Percentiles rank a stretch among this genome's conserved stretches.
Evolutionary conservation across 352 stramenopile genomes (phyloP).

Genomic region (Globisporangium megalacanthum): DNA sequence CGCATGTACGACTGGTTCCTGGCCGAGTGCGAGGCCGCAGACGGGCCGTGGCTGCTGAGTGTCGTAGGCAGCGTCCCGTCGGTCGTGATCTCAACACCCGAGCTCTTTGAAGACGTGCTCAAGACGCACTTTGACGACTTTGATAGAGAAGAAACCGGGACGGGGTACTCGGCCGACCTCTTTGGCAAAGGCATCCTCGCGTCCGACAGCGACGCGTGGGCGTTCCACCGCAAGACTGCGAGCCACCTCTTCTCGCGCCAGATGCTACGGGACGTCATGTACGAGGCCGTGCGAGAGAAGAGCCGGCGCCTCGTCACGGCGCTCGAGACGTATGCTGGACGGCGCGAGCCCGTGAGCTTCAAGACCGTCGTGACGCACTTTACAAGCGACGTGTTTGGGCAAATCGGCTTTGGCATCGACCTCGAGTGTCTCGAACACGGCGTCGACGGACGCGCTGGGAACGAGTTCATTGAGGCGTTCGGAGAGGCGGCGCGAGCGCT

Average conservation of each 20-base stretch:
- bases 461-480: conserved; percentile 23
- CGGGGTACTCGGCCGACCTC: conserved; percentile 36
- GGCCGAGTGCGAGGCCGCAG: conserved; percentile 35
- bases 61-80: conserved; percentile 27
- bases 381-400: conserved; percentile 51
- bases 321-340: conserved; percentile 16
- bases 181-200: conserved; percentile 78
- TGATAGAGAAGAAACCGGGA: conserved; percentile 44
- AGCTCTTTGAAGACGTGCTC: conserved; percentile 51
- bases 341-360: conserved; percentile 27
- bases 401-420: conserved; percentile 47
- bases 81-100: conserved; percentile 34
- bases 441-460: conserved; percentile 15
- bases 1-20: conserved; percentile 60
- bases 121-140: conserved; percentile 77
- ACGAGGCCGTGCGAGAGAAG: conserved; percentile 40
- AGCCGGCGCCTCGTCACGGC: conserved; percentile 23
- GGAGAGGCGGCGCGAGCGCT: conserved; percentile 13
- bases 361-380: conserved; percentile 53
- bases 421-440: conserved; percentile 29
- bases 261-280: conserved; percentile 50
- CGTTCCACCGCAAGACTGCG: conserved; percentile 72
- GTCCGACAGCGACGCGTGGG: conserved; percentile 59
- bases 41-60: conserved; percentile 37
- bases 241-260: conserved; percentile 85